Evolutionary conservation across 257 asterid species (phyloP), one percentile per base, ranked within the genome.

Genomic region (Solanum pinnatisectum): DNA sequence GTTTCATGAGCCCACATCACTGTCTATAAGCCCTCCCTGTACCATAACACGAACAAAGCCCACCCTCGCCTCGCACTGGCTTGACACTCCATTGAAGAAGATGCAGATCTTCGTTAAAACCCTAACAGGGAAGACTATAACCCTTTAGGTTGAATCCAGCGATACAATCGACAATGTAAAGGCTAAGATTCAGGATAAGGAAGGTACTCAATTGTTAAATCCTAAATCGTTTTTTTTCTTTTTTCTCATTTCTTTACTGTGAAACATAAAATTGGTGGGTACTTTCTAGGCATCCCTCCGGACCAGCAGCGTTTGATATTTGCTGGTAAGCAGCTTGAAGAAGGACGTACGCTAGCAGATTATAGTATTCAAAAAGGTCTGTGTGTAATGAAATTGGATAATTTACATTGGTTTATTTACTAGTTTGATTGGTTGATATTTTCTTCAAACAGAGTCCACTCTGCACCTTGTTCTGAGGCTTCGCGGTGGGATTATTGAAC

Each of bases 331-430:
- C 76, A 84, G 59, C 74, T 84, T 56, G 87, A 84, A 25, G 87
- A 84, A 60, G 87, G 87, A 13, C 52, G 87, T 30, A 84, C 87
- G 2, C 35, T 84, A 4, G 77, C 87, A 25, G 87, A 86, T 42
- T 86, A 73, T 65, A 86, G 49, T 76, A 86, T 86, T 36, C 84
- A 73, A 40, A 72, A 86, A 86, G 81, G 67, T 59, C 67, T 20
- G 67, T 59, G n/a, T 18, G 25, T 59, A 8, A 59, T 20, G 67
- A 20, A 59, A 59, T 59, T 59, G 67, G 67, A 59, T 59, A 59
- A 59, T 59, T 59, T 59, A 59, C 5, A 59, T 59, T 59, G 25
- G 11, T 59, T 59, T 59, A 8, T 20, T 59, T 59, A 25, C 12
- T 59, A 20, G 67, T 59, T 20, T 59, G 12, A 20, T 59, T 59